Base-by-base conservation (phyloP, 2,329 filamentous ascomycete species). In the Ophiostoma australiae region DNA sequence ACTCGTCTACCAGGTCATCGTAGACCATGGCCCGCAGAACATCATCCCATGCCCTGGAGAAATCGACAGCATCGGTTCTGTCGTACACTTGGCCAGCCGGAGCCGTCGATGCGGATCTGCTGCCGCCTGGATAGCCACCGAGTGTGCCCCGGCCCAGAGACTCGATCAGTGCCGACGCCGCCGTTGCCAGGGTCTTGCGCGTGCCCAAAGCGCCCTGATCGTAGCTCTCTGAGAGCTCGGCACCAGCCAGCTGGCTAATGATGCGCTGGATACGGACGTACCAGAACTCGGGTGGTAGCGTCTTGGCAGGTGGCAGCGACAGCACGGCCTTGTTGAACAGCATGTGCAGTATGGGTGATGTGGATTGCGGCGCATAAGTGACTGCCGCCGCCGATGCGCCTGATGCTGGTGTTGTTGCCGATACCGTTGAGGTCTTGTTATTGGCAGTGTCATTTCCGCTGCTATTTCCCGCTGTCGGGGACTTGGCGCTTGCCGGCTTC, bases 171-270 rank as follows among this genome's bases (percentile, higher is more conserved):
- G 87, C 86, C 48, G 90, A 90, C 11, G 89, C 84, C 0, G 89
- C 91, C 7, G 91, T 92, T 0, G 91, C 87, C 68, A 94, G 80
- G 27, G 90, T 91, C 80, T 93, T 93, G 69, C 91, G 84, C 72
- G 89, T 88, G 0, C 91, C 91, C 74, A 94, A 80, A 0, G 87
- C 84, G 17, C 90, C 91, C 79, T 93, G 93, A 78, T 94, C 91
- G 76, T 93, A 94, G 77, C 90, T 93, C 78, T 94, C 91, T 1
- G 90, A 93, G 41, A 94, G 81, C 69, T 92, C 87, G 1, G 88
- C 90, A 41, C 88, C 84, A 10, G 85, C 88, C 70, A 94, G 81
- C 75, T 87, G 84, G 75, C 82, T 80, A 75, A 92, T 81, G 20
- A 92, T 78, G 1, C 84, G 84, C 74, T 87, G 84, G 33, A 90